Evolutionary conservation across 1,284 basidiomycete species (phyloP).

Genomic region (Fomitopsis palustris): DNA sequence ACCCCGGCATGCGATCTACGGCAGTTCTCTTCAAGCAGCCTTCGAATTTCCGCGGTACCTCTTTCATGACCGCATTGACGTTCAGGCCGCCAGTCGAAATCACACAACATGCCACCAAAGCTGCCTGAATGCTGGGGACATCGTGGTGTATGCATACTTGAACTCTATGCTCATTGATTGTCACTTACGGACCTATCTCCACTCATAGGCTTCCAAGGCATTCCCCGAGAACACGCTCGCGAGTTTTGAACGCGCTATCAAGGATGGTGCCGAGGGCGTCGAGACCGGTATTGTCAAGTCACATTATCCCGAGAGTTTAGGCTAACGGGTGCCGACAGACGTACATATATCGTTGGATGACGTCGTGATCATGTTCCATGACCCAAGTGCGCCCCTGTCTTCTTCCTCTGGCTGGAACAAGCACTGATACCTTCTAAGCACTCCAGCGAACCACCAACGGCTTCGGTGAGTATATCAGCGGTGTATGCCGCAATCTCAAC

Average conservation of each 20-base stretch:
- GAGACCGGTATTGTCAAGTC: slow-evolving; percentile 64
- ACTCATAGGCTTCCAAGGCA: slow-evolving; percentile 69
- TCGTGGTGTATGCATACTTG: slow-evolving; percentile 68
- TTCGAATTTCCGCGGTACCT: no score
- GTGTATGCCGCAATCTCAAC: neutral
- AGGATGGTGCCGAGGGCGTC: slow-evolving; percentile 91
- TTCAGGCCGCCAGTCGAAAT: neutral
- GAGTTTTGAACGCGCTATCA: slow-evolving; percentile 90
- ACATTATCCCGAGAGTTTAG: slow-evolving; percentile 39
- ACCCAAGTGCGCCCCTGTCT: slow-evolving; percentile 59
- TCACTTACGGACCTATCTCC: neutral
- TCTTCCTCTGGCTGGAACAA: slow-evolving; percentile 8
- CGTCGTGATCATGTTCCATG: slow-evolving; percentile 95
- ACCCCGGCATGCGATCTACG: no score
- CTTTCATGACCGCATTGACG: no score
- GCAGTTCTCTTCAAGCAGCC: no score
- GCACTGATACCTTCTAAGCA: slow-evolving; percentile 35
- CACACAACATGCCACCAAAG: neutral
- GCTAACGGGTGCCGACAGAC: slow-evolving; percentile 55
- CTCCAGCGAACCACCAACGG: slow-evolving; percentile 68
- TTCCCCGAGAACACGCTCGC: slow-evolving; percentile 92
- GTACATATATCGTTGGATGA: slow-evolving; percentile 92
- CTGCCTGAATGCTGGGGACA: slow-evolving; percentile 87
- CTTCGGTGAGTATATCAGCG: slow-evolving; percentile 39
- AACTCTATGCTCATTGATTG: neutral